These are phyloP conservation scores for Hymenoscyphus fraxineus DNA, from an alignment of 2,329 filamentous ascomycete species.

Conservation along the genomic window DNA sequence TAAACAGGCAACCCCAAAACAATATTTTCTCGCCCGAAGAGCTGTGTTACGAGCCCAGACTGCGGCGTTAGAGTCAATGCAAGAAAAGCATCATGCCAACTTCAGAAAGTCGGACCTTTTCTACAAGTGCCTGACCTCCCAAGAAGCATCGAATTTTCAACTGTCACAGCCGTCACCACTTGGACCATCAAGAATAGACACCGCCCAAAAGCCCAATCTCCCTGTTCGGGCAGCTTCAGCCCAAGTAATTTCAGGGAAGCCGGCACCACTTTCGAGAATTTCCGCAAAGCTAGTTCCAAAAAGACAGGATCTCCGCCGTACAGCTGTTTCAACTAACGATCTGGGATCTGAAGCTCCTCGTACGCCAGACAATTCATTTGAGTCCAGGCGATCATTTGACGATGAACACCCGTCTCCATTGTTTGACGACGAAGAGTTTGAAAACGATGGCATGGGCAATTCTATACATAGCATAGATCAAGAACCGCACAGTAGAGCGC, in stretches of 20 bases:
- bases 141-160: conserved; percentile 57
- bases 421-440: conserved; percentile 79
- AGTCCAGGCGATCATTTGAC: conserved; percentile 66
- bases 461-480: conserved; percentile 79
- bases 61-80: conserved; percentile 77
- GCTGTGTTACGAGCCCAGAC: conserved; percentile 82
- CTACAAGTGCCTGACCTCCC: conserved; percentile 91
- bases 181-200: conserved; percentile 36
- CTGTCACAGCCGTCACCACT: conserved; percentile 23
- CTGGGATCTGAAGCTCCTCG: conserved; percentile 45
- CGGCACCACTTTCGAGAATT: conserved; percentile 44
- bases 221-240: conserved; percentile 25
- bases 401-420: conserved; percentile 54
- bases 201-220: conserved; percentile 34
- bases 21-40: conserved; percentile 79
- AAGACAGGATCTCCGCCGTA: conserved; percentile 52
- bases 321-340: conserved; percentile 59
- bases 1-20: conserved; percentile 67
- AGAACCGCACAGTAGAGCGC: conserved; percentile 55
- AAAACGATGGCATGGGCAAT: conserved; percentile 64
- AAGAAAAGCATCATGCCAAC: conserved; percentile 70
- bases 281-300: conserved; percentile 44
- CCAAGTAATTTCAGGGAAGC: conserved; percentile 39
- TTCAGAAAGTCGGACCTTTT: conserved; percentile 94
- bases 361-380: conserved; percentile 34